A percentile compares a stretch with the other conserved stretches of the same genome.
Evolutionary conservation across 768 basidiomycete genomes (phyloP).

Genomic region (Lactifluus piperatus): DNA sequence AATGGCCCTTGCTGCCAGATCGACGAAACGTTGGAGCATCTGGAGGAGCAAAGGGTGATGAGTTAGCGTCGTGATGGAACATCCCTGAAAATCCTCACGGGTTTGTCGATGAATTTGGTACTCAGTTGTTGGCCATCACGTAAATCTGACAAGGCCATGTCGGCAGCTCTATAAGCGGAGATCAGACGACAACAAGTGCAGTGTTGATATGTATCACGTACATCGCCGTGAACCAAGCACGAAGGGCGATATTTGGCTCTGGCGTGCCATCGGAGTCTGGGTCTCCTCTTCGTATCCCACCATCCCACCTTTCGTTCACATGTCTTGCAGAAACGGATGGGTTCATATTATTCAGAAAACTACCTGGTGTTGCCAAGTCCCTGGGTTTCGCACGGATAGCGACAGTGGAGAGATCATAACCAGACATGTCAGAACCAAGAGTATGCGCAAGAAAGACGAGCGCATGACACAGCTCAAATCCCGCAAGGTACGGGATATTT

Average conservation of each 20-base stretch:
- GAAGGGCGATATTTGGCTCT: background rate
- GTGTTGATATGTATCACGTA: background rate
- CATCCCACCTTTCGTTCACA: conserved; percentile 9
- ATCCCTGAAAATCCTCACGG: background rate
- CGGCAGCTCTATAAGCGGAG: background rate
- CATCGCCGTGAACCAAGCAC: conserved; percentile 18
- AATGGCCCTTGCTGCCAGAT: background rate
- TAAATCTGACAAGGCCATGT: background rate
- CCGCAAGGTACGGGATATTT: conserved; percentile 5
- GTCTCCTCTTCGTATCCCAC: background rate
- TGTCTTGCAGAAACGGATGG: background rate
- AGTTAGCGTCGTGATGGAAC: background rate
- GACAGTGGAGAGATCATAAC: conserved; percentile 9
- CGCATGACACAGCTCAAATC: conserved; percentile 8
- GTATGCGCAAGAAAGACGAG: conserved; percentile 1
- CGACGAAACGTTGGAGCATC: background rate
- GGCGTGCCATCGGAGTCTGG: background rate
- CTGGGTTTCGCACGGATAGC: background rate
- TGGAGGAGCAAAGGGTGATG: background rate
- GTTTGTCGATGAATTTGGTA: background rate
- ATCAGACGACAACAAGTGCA: background rate
- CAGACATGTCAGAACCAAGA: background rate
- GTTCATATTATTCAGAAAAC: background rate
- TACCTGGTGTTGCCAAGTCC: background rate
- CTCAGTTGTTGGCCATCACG: background rate